Percentiles rank a stretch among this genome's conserved stretches.
phyloP scores from a whole-genome alignment of 805 yeast genomes.

The Helenozyma rhizophorensis region DNA sequence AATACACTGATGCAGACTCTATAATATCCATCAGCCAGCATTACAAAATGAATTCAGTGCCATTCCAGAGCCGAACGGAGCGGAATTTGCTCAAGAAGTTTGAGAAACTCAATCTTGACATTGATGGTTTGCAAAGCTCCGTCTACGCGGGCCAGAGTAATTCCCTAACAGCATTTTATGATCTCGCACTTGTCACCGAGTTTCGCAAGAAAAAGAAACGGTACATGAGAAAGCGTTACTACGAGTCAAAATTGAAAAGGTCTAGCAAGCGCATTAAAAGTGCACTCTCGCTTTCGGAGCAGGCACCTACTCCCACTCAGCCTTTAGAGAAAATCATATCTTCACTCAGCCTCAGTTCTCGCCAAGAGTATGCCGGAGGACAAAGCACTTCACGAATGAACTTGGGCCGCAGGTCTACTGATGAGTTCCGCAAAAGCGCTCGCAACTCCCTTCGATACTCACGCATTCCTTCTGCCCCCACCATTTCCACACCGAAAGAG shows the following conservation, averaged over 20 bases:
- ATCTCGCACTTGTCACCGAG: conserved; percentile 55
- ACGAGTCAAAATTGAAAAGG: conserved; percentile 27
- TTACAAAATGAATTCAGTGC: conserved; percentile 29
- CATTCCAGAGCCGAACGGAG: conserved; percentile 60
- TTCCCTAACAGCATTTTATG: conserved; percentile 72
- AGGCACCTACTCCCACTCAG: conserved; percentile 20
- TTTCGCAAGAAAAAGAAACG: conserved; percentile 29
- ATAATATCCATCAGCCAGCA: conserved; percentile 37
- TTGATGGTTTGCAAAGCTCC: conserved; percentile 53
- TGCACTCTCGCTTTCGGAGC: conserved; percentile 32
- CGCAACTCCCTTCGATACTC: not conserved
- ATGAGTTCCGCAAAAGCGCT: not conserved
- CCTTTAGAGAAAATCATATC: conserved; percentile 38
- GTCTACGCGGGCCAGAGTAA: conserved; percentile 61
- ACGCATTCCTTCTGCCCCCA: too few relatives aligned
- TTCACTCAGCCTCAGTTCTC: conserved; percentile 25
- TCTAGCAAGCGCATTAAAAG: conserved; percentile 33
- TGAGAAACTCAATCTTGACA: conserved; percentile 59
- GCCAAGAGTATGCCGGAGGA: not conserved
- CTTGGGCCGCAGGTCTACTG: not conserved
- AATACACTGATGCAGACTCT: conserved; percentile 26
- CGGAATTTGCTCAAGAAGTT: conserved; percentile 56
- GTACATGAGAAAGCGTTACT: conserved; percentile 27
- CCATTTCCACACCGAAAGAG: too few relatives aligned
- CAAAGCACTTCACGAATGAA: not conserved